Conservation (phyloP, 2,329 filamentous ascomycete species). For the Aspergillus fumigatus region DNA sequence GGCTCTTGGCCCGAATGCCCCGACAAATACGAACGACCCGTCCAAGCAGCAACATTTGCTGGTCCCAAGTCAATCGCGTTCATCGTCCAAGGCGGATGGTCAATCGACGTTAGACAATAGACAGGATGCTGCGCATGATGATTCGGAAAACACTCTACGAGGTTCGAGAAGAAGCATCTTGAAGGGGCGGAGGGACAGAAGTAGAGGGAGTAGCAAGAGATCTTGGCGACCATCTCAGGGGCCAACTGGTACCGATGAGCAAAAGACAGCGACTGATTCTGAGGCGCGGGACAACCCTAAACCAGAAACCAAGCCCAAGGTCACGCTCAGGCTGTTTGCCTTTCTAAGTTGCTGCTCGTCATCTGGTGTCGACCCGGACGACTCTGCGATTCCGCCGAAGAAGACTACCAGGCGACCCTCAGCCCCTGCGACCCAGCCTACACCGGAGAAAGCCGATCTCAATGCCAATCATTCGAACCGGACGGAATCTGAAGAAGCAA, state of each 20-base stretch:
- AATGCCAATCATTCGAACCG: conserved; percentile 37
- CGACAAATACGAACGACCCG: conserved; percentile 15
- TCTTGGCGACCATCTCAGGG: conserved; percentile 36
- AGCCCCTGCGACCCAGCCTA: conserved; percentile 33
- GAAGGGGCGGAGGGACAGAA: conserved; percentile 61
- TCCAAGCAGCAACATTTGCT: conserved; percentile 37
- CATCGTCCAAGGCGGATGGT: conserved; percentile 36
- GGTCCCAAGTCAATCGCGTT: conserved; percentile 35
- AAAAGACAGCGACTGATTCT: conserved; percentile 28
- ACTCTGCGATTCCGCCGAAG: conserved; percentile 42
- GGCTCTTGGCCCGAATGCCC: conserved; percentile 8
- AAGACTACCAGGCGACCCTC: conserved; percentile 39
- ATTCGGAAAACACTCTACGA: conserved; percentile 56
- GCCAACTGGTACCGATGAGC: conserved; percentile 27
- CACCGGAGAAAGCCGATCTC: conserved; percentile 37
- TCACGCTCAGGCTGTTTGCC: conserved; percentile 39
- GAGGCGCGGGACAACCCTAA: conserved; percentile 31
- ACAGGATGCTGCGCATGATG: conserved; percentile 30
- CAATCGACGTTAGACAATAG: conserved; percentile 30
- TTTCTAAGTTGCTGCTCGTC: conserved; percentile 48
- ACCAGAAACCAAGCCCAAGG: conserved; percentile 38
- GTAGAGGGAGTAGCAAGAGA: conserved; percentile 56
- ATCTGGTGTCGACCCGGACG: conserved; percentile 42
- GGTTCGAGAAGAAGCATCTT: conserved; percentile 64
- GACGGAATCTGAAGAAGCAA: conserved; percentile 35